Evolutionary conservation across 495 filamentous ascomycete genomes (phyloP).

Genomic region (Xylaria cubensis): DNA sequence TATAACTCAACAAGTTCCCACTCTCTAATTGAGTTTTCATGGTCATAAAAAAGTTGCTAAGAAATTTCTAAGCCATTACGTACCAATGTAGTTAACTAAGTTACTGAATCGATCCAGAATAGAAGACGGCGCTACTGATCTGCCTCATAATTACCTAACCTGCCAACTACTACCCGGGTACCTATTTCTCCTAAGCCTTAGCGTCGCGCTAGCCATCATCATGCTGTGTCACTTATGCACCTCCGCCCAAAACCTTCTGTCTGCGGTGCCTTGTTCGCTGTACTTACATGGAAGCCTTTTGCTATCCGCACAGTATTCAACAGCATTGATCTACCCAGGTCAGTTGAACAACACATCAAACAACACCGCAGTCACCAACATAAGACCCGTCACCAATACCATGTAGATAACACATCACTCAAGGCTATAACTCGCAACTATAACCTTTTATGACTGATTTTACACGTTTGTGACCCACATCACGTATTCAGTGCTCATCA

Average conservation of each 20-base stretch:
- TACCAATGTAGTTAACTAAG: background rate
- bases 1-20: background rate
- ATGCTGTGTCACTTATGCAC: slow-evolving; percentile 20
- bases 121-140: background rate
- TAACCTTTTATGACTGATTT: background rate
- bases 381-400: background rate
- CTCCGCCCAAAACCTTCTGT: slow-evolving; percentile 9
- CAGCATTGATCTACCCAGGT: slow-evolving; percentile 15
- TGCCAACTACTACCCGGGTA: background rate
- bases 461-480: background rate
- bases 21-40: background rate
- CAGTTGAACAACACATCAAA: slow-evolving; percentile 13
- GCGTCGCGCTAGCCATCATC: slow-evolving; percentile 14
- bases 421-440: background rate
- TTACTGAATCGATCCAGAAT: background rate
- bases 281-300: background rate
- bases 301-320: slow-evolving; percentile 7
- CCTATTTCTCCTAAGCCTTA: slow-evolving; percentile 7
- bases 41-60: background rate
- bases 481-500: background rate
- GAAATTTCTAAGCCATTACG: background rate
- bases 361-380: background rate
- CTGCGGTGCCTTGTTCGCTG: background rate
- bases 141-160: background rate
- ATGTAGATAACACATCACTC: background rate